Percentiles rank a stretch among this genome's conserved stretches.
These are phyloP conservation scores for Diaporthe citri DNA, from an alignment of 2,329 filamentous ascomycete species.

Conservation along the genomic window DNA sequence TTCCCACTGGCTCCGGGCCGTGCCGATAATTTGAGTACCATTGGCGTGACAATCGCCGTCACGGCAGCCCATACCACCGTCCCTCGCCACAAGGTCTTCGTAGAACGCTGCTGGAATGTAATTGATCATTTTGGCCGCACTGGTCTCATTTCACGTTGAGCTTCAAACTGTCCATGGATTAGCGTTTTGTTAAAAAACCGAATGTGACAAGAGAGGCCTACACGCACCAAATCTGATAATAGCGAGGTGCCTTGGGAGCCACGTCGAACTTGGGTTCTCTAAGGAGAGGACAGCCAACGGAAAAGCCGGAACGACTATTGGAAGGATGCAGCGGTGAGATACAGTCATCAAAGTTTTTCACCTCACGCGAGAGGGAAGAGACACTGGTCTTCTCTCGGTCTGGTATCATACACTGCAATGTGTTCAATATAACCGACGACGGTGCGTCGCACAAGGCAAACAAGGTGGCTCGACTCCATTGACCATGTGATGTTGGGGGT, in stretches of 20 bases:
- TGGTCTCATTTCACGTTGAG: rapidly evolving
- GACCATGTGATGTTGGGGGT: neutral
- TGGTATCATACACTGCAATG: neutral
- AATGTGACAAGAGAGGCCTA: too few species aligned
- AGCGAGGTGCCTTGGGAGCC: too few species aligned
- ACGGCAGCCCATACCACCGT: neutral
- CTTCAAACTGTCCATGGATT: rapidly evolving
- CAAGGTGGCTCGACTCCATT: neutral
- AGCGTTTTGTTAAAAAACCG: rapidly evolving
- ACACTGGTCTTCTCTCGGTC: too few species aligned
- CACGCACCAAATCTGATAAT: too few species aligned
- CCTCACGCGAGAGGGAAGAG: neutral
- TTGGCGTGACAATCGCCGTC: neutral
- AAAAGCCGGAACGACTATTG: neutral
- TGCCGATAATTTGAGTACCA: too few species aligned
- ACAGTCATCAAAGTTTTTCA: neutral
- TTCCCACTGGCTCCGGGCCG: neutral
- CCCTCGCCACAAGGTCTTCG: neutral
- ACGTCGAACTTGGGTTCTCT: neutral
- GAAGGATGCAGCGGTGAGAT: neutral
- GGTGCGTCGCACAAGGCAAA: neutral
- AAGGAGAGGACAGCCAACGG: neutral
- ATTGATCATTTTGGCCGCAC: neutral
- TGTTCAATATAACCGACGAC: neutral
- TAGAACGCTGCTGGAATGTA: neutral